Evolutionary conservation across 1,284 basidiomycete genomes (phyloP), one percentile per base, ranked within the genome.

Genomic region (Butyriboletus appendiculatus): DNA sequence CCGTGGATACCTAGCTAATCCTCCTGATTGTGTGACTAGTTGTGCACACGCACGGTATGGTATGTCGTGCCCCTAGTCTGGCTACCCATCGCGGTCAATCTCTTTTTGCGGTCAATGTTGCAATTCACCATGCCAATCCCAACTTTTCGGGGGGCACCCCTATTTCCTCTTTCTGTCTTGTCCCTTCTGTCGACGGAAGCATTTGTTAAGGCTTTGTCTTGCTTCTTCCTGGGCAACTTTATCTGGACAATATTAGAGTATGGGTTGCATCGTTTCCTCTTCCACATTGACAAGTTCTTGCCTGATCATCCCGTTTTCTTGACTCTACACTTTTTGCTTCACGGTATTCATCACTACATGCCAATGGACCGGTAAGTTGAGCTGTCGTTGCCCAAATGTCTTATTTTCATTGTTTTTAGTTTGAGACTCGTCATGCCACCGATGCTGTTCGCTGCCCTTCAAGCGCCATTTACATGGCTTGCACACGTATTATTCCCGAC

Each of bases 371-470:
- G 85, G 90, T 90, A 65, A 49, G 52, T 54, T 11, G 52, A 40
- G 15, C 26, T 12, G 9, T 26, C 9, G 11, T 49, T 20, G 0
- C 11, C 4, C 16, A 22, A 33, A 3, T 32, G 5, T 46, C 34
- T 44, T 51, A 3, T 41, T 61, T 34, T 62, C 50, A 54, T 53
- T 48, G 18, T 58, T 54, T 39, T 10, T 61, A 90, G 92, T 59
- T 74, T 97, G 64, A 84, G 97, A 50, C 86, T 99, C 37, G 97
- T 99, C 65, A 99, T 99, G 97, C 97, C 97, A 0, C 97, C 97
- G 0, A 69, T 84, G 4, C 73, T 99, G 53, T 99, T 99, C 75
- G 74, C 79, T 45, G 71, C 76, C 14, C 81, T 99, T 28, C 88
- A 92, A 59, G 81, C 81, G 43, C 97, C 96, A 0, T 96, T 99